Evolutionary conservation across 2,329 filamentous ascomycete genomes (phyloP).

Genomic region (Ophiognomonia clavigignenti-juglandacearum): DNA sequence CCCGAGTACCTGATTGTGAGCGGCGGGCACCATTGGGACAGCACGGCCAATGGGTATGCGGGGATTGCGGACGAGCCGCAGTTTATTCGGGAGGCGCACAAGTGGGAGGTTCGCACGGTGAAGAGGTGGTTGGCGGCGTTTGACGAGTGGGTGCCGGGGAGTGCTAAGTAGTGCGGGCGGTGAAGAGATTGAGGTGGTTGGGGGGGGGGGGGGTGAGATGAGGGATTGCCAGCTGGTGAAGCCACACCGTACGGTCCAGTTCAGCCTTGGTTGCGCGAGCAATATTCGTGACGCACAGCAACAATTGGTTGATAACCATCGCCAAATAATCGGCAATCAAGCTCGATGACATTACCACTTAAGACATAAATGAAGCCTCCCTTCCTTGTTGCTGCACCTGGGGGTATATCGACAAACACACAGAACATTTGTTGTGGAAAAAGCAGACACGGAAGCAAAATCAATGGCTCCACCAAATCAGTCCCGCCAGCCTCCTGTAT

Average conservation of each 20-base stretch:
- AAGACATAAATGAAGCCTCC: no score
- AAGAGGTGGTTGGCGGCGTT: slow-evolving; percentile 37
- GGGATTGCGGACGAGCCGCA: slow-evolving; percentile 39
- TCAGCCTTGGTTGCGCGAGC: no score
- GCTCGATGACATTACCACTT: no score
- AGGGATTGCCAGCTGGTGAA: no score
- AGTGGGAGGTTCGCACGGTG: slow-evolving; percentile 46
- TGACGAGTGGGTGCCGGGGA: slow-evolving; percentile 18
- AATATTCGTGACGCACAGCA: no score
- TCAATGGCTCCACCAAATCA: neutral
- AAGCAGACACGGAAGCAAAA: neutral
- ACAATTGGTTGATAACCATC: no score
- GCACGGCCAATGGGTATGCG: slow-evolving; percentile 30
- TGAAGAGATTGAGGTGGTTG: no score
- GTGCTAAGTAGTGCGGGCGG: neutral
- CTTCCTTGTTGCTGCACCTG: neutral
- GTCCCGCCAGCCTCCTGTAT: neutral
- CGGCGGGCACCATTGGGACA: slow-evolving; percentile 49
- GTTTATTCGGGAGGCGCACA: slow-evolving; percentile 45
- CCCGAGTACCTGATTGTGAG: slow-evolving; percentile 45
- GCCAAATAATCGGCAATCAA: no score
- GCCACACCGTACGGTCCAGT: no score
- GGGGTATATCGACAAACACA: neutral
- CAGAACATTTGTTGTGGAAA: neutral
- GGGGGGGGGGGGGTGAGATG: no score